phyloP scores from a whole-genome alignment of 495 filamentous ascomycete species.

The Penicillium arizonense region DNA sequence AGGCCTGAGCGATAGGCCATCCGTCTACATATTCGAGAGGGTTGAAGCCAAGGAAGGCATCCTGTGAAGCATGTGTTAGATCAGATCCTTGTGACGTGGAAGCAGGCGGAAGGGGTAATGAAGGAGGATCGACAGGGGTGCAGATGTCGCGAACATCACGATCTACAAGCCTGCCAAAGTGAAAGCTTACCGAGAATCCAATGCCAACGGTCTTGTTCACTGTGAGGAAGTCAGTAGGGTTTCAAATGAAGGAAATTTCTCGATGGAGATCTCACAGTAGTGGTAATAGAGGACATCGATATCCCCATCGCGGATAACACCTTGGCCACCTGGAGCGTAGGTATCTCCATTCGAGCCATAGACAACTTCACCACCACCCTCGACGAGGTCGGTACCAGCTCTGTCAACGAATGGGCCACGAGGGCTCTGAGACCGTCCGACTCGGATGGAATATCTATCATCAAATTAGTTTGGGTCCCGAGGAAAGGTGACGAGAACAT shows the following conservation, averaged over 20 bases:
- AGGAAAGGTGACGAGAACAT: conserved; percentile 20
- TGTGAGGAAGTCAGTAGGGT: conserved; percentile 18
- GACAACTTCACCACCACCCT: conserved; percentile 43
- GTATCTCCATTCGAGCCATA: conserved; percentile 48
- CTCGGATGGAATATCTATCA: conserved; percentile 43
- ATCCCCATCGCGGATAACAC: conserved; percentile 31
- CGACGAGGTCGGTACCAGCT: conserved; percentile 31
- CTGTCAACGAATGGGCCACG: conserved; percentile 44
- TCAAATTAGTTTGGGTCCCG: conserved; percentile 3
- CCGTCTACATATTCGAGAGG: conserved; percentile 41
- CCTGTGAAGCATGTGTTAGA: conserved; percentile 25
- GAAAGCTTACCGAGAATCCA: conserved; percentile 33
- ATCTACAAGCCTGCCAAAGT: conserved; percentile 14
- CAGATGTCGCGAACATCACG: conserved; percentile 6
- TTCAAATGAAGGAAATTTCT: not conserved
- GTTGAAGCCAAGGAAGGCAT: conserved; percentile 45
- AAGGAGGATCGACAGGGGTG: conserved; percentile 21
- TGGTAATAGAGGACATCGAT: conserved; percentile 48
- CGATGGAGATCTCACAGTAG: conserved; percentile 33
- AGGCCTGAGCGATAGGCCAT: conserved; percentile 38
- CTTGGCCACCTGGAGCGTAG: conserved; percentile 48
- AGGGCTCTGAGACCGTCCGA: conserved; percentile 35
- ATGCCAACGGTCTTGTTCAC: conserved; percentile 43
- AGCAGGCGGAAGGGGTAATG: conserved; percentile 4
- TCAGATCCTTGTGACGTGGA: not conserved